These are phyloP conservation scores for Hygrophorus pudorinus DNA, from an alignment of 768 basidiomycete genomes.

Conservation along the genomic window DNA sequence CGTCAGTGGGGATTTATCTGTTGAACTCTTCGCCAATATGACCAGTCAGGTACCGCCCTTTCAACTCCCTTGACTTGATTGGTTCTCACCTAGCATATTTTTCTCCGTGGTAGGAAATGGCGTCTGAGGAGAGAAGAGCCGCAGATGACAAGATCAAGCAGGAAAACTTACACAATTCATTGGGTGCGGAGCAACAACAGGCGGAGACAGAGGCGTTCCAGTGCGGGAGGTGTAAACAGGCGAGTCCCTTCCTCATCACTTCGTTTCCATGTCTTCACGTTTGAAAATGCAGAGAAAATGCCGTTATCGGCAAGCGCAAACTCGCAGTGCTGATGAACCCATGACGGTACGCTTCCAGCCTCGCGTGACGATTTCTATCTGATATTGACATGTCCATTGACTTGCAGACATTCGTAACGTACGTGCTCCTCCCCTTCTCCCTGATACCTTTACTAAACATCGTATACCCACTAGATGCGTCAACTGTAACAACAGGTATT, in stretches of 20 bases:
- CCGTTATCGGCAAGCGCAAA: slow-evolving; percentile 92
- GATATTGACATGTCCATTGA: slow-evolving; percentile 3
- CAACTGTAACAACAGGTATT: slow-evolving; percentile 42
- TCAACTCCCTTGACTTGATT: not conserved
- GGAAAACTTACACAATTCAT: slow-evolving; percentile 83
- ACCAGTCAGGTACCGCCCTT: slow-evolving; percentile 48
- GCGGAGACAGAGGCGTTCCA: slow-evolving; percentile 99
- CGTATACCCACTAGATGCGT: slow-evolving; percentile 37
- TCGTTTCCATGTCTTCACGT: not conserved
- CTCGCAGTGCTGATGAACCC: slow-evolving; percentile 94
- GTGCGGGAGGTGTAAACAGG: slow-evolving; percentile 90
- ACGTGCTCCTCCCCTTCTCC: slow-evolving; percentile 13
- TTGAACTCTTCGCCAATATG: slow-evolving; percentile 70
- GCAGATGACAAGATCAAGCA: slow-evolving; percentile 74
- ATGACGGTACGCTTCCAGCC: slow-evolving; percentile 61
- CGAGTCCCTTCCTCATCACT: slow-evolving; percentile 15
- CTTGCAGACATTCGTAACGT: slow-evolving; percentile 81
- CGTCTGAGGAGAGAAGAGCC: slow-evolving; percentile 82
- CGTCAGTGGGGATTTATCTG: slow-evolving; percentile 68
- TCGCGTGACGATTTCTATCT: not conserved
- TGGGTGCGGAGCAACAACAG: slow-evolving; percentile 81
- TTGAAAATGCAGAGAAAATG: slow-evolving; percentile 54
- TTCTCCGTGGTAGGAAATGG: slow-evolving; percentile 79
- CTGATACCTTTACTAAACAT: not conserved
- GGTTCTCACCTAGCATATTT: not conserved